Evolutionary conservation across 345 rosid species (phyloP).

Genomic region (Psidium friedrichsthalianum): DNA sequence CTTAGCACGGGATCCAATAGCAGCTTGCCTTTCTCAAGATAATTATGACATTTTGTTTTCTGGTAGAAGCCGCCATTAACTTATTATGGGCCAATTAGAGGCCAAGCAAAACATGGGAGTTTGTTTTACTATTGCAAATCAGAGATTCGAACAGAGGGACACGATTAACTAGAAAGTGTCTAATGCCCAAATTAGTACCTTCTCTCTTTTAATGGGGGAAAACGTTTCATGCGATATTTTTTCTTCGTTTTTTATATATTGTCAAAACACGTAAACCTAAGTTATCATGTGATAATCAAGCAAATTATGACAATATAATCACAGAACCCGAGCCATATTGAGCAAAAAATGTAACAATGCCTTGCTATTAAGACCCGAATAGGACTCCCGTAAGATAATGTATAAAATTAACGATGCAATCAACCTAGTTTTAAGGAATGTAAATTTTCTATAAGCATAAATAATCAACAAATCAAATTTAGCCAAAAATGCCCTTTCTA

Average conservation of each 20-base stretch:
- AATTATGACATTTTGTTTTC: too few species aligned
- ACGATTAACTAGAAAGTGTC: too few species aligned
- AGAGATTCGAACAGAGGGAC: too few species aligned
- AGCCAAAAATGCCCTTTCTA: neutral
- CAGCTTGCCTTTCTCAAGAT: too few species aligned
- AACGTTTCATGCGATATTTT: neutral
- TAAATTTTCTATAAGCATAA: neutral
- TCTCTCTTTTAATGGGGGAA: too few species aligned
- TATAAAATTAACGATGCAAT: neutral
- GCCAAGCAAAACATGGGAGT: too few species aligned
- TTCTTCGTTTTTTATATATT: neutral
- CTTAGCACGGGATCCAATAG: too few species aligned
- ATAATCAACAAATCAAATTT: neutral
- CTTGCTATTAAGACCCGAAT: rapidly evolving
- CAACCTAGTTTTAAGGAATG: neutral
- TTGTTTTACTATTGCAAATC: too few species aligned
- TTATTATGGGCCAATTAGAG: too few species aligned
- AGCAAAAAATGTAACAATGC: neutral
- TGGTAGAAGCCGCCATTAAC: too few species aligned
- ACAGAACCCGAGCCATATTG: too few species aligned
- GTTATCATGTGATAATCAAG: neutral
- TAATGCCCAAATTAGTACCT: too few species aligned
- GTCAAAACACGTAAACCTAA: rapidly evolving
- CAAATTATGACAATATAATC: neutral
- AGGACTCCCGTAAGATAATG: neutral